Evolutionary conservation across 306 rosid species (phyloP), one percentile per base, ranked within the genome.

Genomic region (Cucumis cinereus): DNA sequence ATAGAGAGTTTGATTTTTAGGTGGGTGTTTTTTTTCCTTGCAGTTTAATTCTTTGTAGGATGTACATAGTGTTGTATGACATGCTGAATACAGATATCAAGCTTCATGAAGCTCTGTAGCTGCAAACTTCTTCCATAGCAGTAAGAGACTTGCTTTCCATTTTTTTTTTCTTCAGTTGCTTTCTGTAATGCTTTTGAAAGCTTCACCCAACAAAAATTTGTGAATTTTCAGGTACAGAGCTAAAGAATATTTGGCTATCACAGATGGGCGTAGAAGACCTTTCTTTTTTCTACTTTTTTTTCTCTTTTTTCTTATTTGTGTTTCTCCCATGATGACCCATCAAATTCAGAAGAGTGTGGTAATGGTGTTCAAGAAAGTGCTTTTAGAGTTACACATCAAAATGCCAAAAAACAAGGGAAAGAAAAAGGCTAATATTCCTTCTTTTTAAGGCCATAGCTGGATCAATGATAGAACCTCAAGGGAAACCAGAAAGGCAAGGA

Each of bases 31-130:
- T 56, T 45, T 81, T 72, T 79, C 12, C 43, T 79, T 73, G 82
- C 76, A 69, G 60, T 78, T 80, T 49, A 28, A 33, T 79, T 75
- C 66, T 75, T 60, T 12, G 35, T 85, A 85, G 82, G 81, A 76
- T 83, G 79, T 74, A 72, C 43, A 79, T 30, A 77, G 40, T 36
- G 40, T 28, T 76, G 49, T 67, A 35, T 40, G 52, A 20, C 68
- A 53, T 24, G 50, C 66, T 79, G 77, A 69, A 43, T 45, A 75
- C 53, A 79, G 62, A 45, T 74, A 28, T 76, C 68, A 80, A 47
- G 77, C 74, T 79, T 72, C 55, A 14, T 30, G 66, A 78, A 30
- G 61, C 76, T 50, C 60, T 10, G 16, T 23, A 52, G 17, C 61
- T 47, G 75, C 41, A 47, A 28, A 70, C 20, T 70, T 70, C 60